These are phyloP conservation scores for Pecoramyces ruminantium DNA, from an alignment of 192 early-diverging fungal genomes.

Conservation along the genomic window DNA sequence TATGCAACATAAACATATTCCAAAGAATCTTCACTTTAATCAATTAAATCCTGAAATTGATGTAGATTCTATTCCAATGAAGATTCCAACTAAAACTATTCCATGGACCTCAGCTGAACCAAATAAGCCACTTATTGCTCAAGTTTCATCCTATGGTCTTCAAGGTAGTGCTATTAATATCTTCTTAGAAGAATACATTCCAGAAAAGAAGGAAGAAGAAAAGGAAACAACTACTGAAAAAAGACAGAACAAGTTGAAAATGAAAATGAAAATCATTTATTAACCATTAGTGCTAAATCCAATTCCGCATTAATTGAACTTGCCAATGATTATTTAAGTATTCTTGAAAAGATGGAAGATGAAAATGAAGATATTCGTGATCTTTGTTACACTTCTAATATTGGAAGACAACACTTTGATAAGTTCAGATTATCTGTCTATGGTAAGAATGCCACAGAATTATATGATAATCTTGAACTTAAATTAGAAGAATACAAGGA, in stretches of 20 bases:
- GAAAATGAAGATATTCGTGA: neutral
- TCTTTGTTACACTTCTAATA: neutral
- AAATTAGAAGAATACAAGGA: neutral
- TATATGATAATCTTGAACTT: neutral
- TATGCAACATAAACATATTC: conserved; percentile 4
- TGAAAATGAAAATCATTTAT: neutral
- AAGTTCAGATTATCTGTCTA: neutral
- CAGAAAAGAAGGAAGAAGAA: neutral
- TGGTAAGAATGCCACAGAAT: neutral
- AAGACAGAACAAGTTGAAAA: neutral
- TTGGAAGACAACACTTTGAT: neutral
- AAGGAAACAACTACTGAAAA: neutral
- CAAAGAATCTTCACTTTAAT: conserved; percentile 8
- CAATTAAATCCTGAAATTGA: conserved; percentile 12
- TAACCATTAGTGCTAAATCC: neutral
- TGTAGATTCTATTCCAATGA: conserved; percentile 2
- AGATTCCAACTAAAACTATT: conserved; percentile 8
- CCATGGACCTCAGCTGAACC: neutral
- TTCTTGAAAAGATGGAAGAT: neutral
- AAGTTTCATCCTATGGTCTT: conserved; percentile 9
- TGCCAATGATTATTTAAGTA: neutral
- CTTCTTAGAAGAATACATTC: conserved; percentile 5
- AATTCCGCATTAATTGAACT: neutral
- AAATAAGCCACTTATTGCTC: conserved; percentile 6
- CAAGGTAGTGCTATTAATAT: conserved; percentile 10